Conservation (phyloP, 805 yeast genomes). For the Ogataea zsoltii region DNA sequence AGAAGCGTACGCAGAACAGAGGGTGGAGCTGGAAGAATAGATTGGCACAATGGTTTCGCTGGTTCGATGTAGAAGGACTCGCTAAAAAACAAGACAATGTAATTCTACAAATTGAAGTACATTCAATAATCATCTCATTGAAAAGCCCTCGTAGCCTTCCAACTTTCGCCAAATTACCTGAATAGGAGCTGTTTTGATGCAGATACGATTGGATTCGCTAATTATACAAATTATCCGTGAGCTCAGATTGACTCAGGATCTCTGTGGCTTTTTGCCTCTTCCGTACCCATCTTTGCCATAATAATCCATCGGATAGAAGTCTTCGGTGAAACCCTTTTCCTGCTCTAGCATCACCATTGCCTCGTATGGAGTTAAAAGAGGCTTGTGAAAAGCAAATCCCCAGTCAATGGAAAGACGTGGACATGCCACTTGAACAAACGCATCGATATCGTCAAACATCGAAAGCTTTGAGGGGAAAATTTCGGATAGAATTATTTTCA, state of each 20-base stretch:
- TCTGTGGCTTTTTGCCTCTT: constrained; percentile 68
- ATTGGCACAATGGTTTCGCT: too few relatives aligned
- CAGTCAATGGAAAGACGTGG: constrained; percentile 95
- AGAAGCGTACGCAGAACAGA: constrained; percentile 31
- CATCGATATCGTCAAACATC: constrained; percentile 90
- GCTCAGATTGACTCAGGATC: too few relatives aligned
- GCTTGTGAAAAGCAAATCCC: constrained; percentile 96
- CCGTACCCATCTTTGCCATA: constrained; percentile 90
- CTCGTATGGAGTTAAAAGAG: constrained; percentile 92
- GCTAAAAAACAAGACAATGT: too few relatives aligned
- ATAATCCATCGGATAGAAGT: constrained; percentile 93
- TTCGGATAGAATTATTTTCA: constrained; percentile 84
- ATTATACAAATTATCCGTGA: too few relatives aligned
- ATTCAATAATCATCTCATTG: too few relatives aligned
- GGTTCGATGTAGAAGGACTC: too few relatives aligned
- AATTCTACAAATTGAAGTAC: too few relatives aligned
- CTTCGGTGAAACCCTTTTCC: constrained; percentile 64
- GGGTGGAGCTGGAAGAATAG: background rate
- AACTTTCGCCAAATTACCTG: too few relatives aligned
- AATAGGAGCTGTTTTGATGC: too few relatives aligned
- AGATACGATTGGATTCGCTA: too few relatives aligned
- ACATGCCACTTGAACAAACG: constrained; percentile 96
- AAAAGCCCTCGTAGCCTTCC: too few relatives aligned
- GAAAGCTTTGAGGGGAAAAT: constrained; percentile 91
- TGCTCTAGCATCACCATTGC: constrained; percentile 84